Base-by-base conservation (phyloP, 2,329 filamentous ascomycete genomes). In the Emericellopsis atlantica region DNA sequence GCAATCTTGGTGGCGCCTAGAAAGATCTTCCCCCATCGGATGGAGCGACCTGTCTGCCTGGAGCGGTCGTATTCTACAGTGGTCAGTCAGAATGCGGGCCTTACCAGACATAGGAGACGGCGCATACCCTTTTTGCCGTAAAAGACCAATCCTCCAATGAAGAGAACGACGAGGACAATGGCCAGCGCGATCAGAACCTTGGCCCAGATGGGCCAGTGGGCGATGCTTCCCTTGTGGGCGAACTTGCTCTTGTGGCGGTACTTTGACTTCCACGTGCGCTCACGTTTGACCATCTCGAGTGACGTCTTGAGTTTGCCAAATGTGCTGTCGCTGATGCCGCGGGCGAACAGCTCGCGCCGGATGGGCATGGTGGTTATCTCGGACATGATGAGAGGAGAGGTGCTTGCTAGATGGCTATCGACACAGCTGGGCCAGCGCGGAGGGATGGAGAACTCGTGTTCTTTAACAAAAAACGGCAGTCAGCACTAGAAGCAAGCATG, bases 251-350 rank as follows among this genome's bases (percentile, higher is more conserved):
- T 40, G 29, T 52, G n/a, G 41, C 46, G 40, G 45, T 53, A 46
- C 42, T 44, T 55, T 24, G 42, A 52, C 23, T 37, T 48, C 11
- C 61, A 59, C 37, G 44, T 37, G 16, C 26, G 26, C 26, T 29
- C 26, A 12, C 26, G 26, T 12, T 29, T 29, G 9, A 29, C 26
- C 26, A 29, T 9, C 3, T 9, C 26, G 12, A 29, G 12, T 9
- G 26, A 29, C 12, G 26, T 7, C 12, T 29, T 12, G 12, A 12
- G 26, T 12, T 29, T 29, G 26, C 26, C 12, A 12, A 12, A 29
- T 4, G 26, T 12, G 8, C 6, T 6, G 26, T 29, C 12, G 26
- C 26, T 12, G 26, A 29, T 12, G 26, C 9, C 6, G 26, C 26
- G 26, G 12, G 26, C 26, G 9, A 29, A 29, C 4, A 9, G 12